These are phyloP conservation scores for Postia placenta DNA, from an alignment of 768 basidiomycete genomes.

Conservation along the genomic window DNA sequence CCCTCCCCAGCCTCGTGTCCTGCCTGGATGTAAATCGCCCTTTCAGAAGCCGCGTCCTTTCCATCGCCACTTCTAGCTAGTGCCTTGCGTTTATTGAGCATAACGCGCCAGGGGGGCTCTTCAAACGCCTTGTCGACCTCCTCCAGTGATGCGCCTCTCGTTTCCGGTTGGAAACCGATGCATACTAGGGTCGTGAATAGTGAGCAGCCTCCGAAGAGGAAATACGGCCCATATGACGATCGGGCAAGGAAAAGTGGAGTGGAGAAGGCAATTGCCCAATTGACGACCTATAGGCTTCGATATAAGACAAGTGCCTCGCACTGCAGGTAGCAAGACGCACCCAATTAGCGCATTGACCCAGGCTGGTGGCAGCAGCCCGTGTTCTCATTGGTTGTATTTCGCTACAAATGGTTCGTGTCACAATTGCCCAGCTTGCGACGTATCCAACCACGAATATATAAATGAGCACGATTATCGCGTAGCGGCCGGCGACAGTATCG, in stretches of 20 bases:
- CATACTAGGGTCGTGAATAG: conserved; percentile 33
- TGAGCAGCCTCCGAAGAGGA: conserved; percentile 36
- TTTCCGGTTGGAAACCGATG: conserved; percentile 36
- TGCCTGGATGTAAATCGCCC: neutral
- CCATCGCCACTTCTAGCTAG: neutral
- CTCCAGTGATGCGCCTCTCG: conserved; percentile 38
- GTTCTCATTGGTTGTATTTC: conserved; percentile 45
- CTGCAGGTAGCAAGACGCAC: conserved; percentile 19
- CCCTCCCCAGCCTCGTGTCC: neutral
- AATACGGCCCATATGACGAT: conserved; percentile 41
- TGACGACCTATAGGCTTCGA: conserved; percentile 23
- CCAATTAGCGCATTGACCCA: conserved; percentile 37
- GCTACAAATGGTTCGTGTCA: conserved; percentile 32
- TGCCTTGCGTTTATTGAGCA: neutral
- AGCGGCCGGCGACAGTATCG: conserved; percentile 26
- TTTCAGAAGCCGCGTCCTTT: neutral
- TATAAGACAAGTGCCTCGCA: conserved; percentile 14
- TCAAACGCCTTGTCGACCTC: conserved; percentile 35
- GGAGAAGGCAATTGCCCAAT: conserved; percentile 39
- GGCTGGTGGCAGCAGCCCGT: conserved; percentile 35
- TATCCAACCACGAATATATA: conserved; percentile 41
- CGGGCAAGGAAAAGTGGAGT: conserved; percentile 40
- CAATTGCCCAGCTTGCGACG: conserved; percentile 38
- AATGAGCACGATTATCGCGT: conserved; percentile 39
- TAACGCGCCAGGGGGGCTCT: conserved; percentile 13